Conservation (phyloP, 192 early-diverging fungal species). For the Gamsiella multidivaricata region DNA sequence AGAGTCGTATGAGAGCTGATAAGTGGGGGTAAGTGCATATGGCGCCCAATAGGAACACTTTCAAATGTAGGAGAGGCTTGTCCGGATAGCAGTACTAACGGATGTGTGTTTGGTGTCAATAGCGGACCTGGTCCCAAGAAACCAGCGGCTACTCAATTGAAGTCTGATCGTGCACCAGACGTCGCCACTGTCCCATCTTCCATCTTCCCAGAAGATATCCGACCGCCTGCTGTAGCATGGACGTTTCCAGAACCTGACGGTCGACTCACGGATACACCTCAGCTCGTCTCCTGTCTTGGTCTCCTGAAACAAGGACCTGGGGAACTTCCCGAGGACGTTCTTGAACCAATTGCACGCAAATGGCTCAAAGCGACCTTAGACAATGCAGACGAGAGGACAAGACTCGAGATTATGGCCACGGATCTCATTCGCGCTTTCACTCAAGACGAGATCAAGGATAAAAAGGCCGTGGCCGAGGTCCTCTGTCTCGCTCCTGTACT, state of each 20-base stretch:
- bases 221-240: background rate
- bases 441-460: constrained; percentile 7
- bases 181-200: background rate
- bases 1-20: constrained; percentile 3
- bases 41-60: background rate
- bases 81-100: background rate
- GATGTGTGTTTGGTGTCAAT: background rate
- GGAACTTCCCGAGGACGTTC: background rate
- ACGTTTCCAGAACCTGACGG: background rate
- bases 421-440: constrained; percentile 3
- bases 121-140: background rate
- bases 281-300: background rate
- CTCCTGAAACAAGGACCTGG: background rate
- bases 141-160: background rate
- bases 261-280: background rate
- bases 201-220: background rate
- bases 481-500: constrained; percentile 8
- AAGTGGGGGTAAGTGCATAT: constrained; percentile 10
- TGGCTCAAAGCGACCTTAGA: background rate
- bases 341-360: background rate
- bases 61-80: background rate
- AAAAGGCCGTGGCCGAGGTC: background rate
- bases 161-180: background rate
- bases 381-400: background rate
- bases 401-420: background rate